phyloP scores from a whole-genome alignment of 2,329 filamentous ascomycete species.

The Teratosphaeria pseudoeucalypti region DNA sequence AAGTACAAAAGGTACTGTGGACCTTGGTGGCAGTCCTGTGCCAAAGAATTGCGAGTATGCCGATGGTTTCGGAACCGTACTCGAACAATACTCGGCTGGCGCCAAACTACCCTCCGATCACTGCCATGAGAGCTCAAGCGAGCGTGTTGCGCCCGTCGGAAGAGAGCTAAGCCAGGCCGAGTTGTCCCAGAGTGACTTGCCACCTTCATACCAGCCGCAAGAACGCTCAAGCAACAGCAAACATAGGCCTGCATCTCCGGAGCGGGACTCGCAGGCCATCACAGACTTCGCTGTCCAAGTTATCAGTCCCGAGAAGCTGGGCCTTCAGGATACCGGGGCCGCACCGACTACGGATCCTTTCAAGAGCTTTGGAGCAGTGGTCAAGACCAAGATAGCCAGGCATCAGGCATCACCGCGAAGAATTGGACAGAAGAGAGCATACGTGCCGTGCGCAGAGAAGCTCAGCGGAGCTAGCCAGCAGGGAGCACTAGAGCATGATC shows the following conservation, averaged over 20 bases:
- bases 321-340: conserved; percentile 2
- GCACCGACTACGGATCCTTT: conserved; percentile 7
- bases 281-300: conserved; percentile 25
- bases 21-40: conserved; percentile 21
- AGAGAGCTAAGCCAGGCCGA: neutral
- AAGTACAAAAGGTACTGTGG: conserved; percentile 17
- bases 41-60: conserved; percentile 15
- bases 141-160: neutral
- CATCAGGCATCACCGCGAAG: neutral
- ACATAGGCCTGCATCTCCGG: conserved; percentile 31
- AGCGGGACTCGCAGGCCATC: conserved; percentile 29
- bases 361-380: conserved; percentile 14
- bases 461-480: neutral
- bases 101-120: conserved; percentile 8
- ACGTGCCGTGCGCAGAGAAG: neutral
- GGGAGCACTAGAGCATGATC: neutral
- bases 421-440: neutral
- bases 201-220: conserved; percentile 7
- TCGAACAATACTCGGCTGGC: conserved; percentile 19
- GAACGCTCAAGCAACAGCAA: conserved; percentile 32
- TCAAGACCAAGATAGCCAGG: neutral
- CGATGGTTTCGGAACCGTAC: conserved; percentile 10
- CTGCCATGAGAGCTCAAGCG: neutral
- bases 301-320: neutral
- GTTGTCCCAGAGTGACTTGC: conserved; percentile 1